Base-by-base conservation (phyloP, 1,284 basidiomycete genomes). In the Ustilago shanxiensis region DNA sequence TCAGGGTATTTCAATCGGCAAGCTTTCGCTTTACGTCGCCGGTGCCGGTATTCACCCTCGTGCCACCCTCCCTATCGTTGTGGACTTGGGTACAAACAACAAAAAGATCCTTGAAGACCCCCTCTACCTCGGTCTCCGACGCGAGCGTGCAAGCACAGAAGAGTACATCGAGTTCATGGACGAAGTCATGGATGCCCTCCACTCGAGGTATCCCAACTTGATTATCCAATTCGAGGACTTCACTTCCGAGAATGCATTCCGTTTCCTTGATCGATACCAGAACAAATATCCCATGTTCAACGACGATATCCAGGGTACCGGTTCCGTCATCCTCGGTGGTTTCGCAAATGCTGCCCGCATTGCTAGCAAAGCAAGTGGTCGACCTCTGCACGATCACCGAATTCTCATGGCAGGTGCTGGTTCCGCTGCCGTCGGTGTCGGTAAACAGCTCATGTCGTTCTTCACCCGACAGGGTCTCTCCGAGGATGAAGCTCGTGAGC, bases 381-480 rank as follows among this genome's bases (percentile, higher is more conserved):
- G 88, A 28, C 89, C 91, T 16, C 87, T 95, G 29, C 88, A 88
- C 58, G 91, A 92, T 57, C 95, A 97, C 85, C 91, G 91, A 66
- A 94, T 97, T 79, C 90, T 97, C 50, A 96, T 97, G 90, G 91
- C 94, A 54, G 94, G 94, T 24, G 93, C 94, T 3, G 94, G 94
- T 16, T 93, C 92, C 16, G 93, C 93, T 5, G 93, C 93, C 66
- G 92, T 95, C 50, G 94, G 95, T 71, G 83, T 85, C 18, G 84
- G 80, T 26, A 83, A 82, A 76, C 84, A 85, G 76, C 82, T 85
- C 60, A 75, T 83, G 77, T 77, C 70, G 44, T 85, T 85, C 76
- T 85, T 85, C 66, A 79, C 65, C n/a, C 57, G 71, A 33, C 78
- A 83, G 44, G 84, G 83, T 28, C 60, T 85, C 2, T 66, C 77